Percentiles rank a stretch among this genome's conserved stretches.
Evolutionary conservation across 163 green algal genomes (phyloP).

Genomic region (Scenedesmus sp.): DNA sequence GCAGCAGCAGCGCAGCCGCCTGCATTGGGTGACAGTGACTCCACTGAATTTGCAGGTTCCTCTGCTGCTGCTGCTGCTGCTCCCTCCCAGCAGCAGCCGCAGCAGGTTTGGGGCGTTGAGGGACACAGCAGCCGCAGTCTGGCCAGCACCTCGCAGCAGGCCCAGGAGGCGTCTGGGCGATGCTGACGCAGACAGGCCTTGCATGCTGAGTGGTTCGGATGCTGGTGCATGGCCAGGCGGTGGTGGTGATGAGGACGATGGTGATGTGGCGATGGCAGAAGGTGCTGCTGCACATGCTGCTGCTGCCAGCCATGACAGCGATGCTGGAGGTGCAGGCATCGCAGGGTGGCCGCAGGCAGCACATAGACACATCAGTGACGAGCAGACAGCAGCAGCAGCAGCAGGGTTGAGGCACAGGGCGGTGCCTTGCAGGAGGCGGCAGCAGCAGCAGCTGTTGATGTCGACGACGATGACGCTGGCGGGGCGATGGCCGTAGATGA

Average conservation of each 20-base stretch:
- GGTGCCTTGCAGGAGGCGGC: not conserved
- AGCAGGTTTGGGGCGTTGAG: not conserved
- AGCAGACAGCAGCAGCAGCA: slow-evolving; percentile 8
- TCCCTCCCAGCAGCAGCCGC: not conserved
- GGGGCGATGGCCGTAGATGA: not conserved
- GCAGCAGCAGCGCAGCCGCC: not conserved
- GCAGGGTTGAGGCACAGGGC: not conserved
- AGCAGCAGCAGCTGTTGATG: not conserved
- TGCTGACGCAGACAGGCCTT: not conserved
- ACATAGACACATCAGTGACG: not conserved
- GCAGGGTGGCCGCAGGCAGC: not conserved
- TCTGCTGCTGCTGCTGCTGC: not conserved
- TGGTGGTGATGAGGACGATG: not conserved
- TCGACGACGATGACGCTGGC: not conserved
- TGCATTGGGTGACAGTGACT: not conserved
- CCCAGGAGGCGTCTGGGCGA: not conserved
- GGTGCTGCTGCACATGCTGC: not conserved
- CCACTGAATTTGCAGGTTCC: too few species aligned
- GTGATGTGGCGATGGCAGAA: not conserved
- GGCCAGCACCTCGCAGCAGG: not conserved
- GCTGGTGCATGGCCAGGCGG: not conserved
- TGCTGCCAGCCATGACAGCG: not conserved
- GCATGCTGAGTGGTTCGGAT: not conserved
- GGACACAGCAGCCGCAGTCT: not conserved
- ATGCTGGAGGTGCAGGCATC: not conserved